Evolutionary conservation across 2,329 filamentous ascomycete genomes (phyloP), one percentile per base, ranked within the genome.

Genomic region (Pseudopithomyces chartarum): DNA sequence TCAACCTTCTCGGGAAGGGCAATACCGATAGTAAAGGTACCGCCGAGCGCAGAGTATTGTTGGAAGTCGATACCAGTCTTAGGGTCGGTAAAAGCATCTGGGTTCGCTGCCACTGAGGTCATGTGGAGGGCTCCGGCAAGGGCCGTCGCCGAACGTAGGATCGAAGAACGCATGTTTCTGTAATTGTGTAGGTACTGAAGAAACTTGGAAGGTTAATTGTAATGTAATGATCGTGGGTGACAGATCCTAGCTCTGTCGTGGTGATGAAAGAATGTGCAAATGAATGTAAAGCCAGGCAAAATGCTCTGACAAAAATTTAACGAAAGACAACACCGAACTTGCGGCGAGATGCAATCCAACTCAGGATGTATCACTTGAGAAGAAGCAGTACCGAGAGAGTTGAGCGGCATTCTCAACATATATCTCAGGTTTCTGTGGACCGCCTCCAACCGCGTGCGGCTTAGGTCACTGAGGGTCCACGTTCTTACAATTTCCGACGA

Each of bases 31-130:
- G 39, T 57, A 47, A 57, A 53, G 45, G 44, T 49, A 19, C 32
- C 32, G n/a, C 34, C 55, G n/a, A 40, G 53, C n/a, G 58, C 53
- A 45, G 55, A 40, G 33, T 53, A 51, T 39, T 43, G 33, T 47
- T 60, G 58, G 39, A 60, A 60, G 26, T 60, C 58, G 26, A 60
- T 60, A 42, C 52, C 58, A 10, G 55, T 60, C 22, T 57, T 55
- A n/a, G 58, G 55, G 51, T 60, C 58, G 26, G 58, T 58, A 34
- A 57, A 60, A 19, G 58, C 58, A 40, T 53, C 52, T 43, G 58
- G 58, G 4, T 48, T 60, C 20, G 55, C 48, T 13, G 19, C 34
- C 19, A 55, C 55, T 20, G 44, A 52, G 23, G 44, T 52, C 13
- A 34, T 48, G 45, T 45, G 58, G 48, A 55, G 42, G 29, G 57